These are phyloP conservation scores for Cercospora janseana DNA, from an alignment of 2,329 filamentous ascomycete genomes.

Conservation along the genomic window DNA sequence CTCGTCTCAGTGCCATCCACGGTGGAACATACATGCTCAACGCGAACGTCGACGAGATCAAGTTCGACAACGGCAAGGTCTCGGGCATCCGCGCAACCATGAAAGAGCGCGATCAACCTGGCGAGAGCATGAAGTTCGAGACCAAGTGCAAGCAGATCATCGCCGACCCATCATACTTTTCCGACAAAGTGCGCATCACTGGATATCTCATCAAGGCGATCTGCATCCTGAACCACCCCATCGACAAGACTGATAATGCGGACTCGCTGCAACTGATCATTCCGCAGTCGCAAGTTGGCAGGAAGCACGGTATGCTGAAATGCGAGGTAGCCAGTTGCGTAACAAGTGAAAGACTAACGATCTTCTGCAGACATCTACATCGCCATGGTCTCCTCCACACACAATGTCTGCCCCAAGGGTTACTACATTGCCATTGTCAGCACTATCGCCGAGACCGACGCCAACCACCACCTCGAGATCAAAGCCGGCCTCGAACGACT, in stretches of 20 bases:
- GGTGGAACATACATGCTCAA: slow-evolving; percentile 99
- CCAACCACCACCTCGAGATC: slow-evolving; percentile 95
- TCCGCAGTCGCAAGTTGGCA: slow-evolving; percentile 92
- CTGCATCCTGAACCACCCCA: slow-evolving; percentile 93
- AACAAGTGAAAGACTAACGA: background rate
- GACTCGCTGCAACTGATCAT: slow-evolving; percentile 96
- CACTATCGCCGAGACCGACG: slow-evolving; percentile 86
- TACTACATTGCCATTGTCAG: slow-evolving; percentile 99
- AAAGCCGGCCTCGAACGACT: slow-evolving; percentile 88
- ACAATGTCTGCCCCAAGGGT: slow-evolving; percentile 98
- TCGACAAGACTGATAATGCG: slow-evolving; percentile 81
- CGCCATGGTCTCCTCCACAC: slow-evolving; percentile 88
- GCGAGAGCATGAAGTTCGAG: slow-evolving; percentile 80
- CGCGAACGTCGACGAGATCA: slow-evolving; percentile 84
- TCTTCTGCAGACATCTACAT: slow-evolving; percentile 79
- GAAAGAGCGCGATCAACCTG: slow-evolving; percentile 75
- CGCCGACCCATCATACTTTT: slow-evolving; percentile 95
- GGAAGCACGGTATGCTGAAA: slow-evolving; percentile 76
- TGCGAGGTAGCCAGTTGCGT: background rate
- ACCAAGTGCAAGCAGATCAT: slow-evolving; percentile 96
- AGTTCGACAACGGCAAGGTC: slow-evolving; percentile 77
- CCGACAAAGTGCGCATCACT: slow-evolving; percentile 78
- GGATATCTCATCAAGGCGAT: slow-evolving; percentile 94
- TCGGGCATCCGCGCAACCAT: slow-evolving; percentile 96
- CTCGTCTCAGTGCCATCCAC: slow-evolving; percentile 95